Evolutionary conservation across 495 filamentous ascomycete species (phyloP).

Genomic region (Lophiostoma macrostomum): DNA sequence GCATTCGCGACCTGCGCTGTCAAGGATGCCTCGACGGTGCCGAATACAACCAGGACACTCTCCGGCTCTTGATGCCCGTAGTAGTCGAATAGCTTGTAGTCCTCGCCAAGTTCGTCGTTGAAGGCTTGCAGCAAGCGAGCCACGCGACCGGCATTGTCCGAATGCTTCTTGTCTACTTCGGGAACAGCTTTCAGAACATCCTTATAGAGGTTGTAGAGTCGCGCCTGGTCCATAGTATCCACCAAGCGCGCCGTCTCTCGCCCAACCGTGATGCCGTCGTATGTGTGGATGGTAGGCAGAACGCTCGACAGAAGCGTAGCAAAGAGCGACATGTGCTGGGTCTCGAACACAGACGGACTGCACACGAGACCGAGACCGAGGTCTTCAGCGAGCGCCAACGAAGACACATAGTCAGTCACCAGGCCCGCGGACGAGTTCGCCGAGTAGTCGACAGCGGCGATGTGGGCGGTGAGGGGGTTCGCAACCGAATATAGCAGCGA

Average conservation of each 20-base stretch:
- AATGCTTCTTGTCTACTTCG: slow-evolving; percentile 62
- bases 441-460: slow-evolving; percentile 89
- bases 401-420: slow-evolving; percentile 81
- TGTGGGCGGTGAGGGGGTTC: slow-evolving; percentile 86
- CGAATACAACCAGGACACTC: slow-evolving; percentile 84
- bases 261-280: slow-evolving; percentile 83
- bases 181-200: slow-evolving; percentile 59
- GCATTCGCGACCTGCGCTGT: slow-evolving; percentile 75
- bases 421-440: slow-evolving; percentile 61
- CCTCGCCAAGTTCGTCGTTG: slow-evolving; percentile 89
- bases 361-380: slow-evolving; percentile 82
- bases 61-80: slow-evolving; percentile 75
- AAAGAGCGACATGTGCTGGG: slow-evolving; percentile 93
- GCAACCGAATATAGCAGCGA: slow-evolving; percentile 83
- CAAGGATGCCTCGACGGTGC: slow-evolving; percentile 82
- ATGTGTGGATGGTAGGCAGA: slow-evolving; percentile 83
- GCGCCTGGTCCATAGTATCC: slow-evolving; percentile 72
- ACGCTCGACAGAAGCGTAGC: slow-evolving; percentile 77
- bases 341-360: slow-evolving; percentile 81
- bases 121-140: slow-evolving; percentile 71
- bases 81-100: slow-evolving; percentile 92
- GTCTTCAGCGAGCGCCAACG: slow-evolving; percentile 82
- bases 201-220: slow-evolving; percentile 68
- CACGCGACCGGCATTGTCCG: slow-evolving; percentile 70
- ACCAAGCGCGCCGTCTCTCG: slow-evolving; percentile 83